Evolutionary conservation across 805 yeast species (phyloP), one percentile per base, ranked within the genome.

Genomic region (Candida arabinofermentans): DNA sequence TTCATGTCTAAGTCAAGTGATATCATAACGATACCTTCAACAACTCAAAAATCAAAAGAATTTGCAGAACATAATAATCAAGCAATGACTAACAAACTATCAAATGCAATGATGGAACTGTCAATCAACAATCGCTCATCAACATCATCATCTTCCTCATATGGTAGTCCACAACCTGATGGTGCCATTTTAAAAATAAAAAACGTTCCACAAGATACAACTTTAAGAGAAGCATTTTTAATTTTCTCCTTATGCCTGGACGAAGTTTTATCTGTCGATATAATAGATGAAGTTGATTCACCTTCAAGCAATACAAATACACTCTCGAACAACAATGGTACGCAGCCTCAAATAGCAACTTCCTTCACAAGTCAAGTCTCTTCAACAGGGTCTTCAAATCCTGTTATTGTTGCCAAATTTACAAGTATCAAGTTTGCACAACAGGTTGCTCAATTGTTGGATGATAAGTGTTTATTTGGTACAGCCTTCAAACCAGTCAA

Each of bases 231-330:
- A 59, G 81, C 86, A 2, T 69, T 74, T 37, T 68, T 82, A 13
- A 71, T 85, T 7, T 85, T 85, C 57, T 74, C 91, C 5, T 64
- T 85, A 41, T 85, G 86, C n/a, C 64, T 70, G 47, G 87, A 82
- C 50, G 82, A 81, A 36, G 48, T 72, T 27, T 35, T 59, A 53
- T 51, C 64, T 65, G 53, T 75, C 27, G 64, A 62, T 43, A 50
- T 62, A 17, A 48, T 54, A 27, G 70, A 38, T 60, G 72, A 50
- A 48, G 44, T 53, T 14, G 44, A 42, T 2, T 47, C 55, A 32
- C 55, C 59, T 24, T 27, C 40, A 8, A 37, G 50, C 32, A 42
- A 37, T 18, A 35, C 53, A 9, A 38, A 49, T 19, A 39, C 49
- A 9, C 38, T 36, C 7, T 46, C 46, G 3, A 27, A 41, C 29